Percentiles rank a stretch among this genome's conserved stretches.
phyloP scores from a whole-genome alignment of 495 filamentous ascomycete species.

The Penicillium soppii region DNA sequence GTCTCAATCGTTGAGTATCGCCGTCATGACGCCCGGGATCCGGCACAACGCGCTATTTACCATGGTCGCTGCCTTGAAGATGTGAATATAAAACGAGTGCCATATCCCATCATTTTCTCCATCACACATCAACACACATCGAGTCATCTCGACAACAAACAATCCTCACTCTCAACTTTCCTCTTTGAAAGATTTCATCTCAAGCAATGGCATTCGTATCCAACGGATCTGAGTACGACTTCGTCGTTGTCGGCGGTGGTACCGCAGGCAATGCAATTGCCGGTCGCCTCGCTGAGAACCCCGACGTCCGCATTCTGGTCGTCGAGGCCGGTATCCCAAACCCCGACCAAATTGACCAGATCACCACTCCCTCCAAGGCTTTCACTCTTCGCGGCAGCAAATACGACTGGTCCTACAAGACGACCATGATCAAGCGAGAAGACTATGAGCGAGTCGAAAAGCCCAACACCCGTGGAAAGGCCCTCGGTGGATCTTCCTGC shows the following conservation, averaged over 20 bases:
- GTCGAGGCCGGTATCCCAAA: conserved; percentile 52
- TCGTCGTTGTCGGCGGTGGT: conserved; percentile 52
- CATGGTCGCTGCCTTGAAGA: background rate
- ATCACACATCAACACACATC: background rate
- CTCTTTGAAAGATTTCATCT: background rate
- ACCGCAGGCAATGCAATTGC: conserved; percentile 60
- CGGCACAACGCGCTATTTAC: background rate
- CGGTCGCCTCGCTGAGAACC: conserved; percentile 56
- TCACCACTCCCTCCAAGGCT: conserved; percentile 44
- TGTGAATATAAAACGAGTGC: background rate
- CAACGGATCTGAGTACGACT: conserved; percentile 35
- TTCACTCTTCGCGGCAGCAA: conserved; percentile 44
- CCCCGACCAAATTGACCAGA: conserved; percentile 37
- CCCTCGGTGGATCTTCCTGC: conserved; percentile 51
- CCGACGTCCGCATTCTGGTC: conserved; percentile 49
- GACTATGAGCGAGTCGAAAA: conserved; percentile 64
- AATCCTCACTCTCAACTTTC: background rate
- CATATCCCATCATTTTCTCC: no score
- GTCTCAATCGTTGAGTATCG: background rate
- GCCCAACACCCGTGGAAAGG: conserved; percentile 57
- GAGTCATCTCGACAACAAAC: background rate
- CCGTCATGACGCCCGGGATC: background rate
- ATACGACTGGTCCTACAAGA: conserved; percentile 64
- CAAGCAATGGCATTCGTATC: conserved; percentile 22
- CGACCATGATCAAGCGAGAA: conserved; percentile 59